Base-by-base conservation (phyloP, 306 rosid genomes). In the Senna tora region DNA sequence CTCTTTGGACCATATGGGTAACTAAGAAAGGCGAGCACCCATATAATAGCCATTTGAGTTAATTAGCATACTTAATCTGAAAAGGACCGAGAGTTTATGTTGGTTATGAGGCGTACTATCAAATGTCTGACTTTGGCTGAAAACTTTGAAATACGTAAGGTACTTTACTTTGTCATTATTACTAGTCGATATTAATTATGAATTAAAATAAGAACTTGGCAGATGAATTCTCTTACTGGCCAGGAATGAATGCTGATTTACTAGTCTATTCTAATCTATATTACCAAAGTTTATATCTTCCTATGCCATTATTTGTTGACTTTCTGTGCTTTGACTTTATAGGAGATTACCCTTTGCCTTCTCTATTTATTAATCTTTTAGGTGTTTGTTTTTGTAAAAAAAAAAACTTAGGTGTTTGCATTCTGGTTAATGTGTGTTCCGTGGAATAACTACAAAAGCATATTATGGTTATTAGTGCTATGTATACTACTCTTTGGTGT, bases 261-360 rank as follows among this genome's bases (percentile, higher is more conserved):
- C 21, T 17, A 14, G 33, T 65, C 20, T 42, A 3, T 22, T 21
- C 5, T 11, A 21, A 54, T 22, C 33, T 11, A 54, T 54, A 21
- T 22, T 6, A 9, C 2, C 1, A 34, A 65, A 25, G 72, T 74
- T 74, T 22, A 43, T 63, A 45, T 42, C 56, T 28, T 36, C 10
- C n/a, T 30, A 13, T 22, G 15, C 20, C 56, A 25, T 46, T 28
- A 41, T 25, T 2, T 32, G 41, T n/a, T n/a, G n/a, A n/a, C n/a
- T n/a, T n/a, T n/a, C 22, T 21, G 17, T 42, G 16, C 16, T 30
- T 50, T 19, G 60, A 67, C 55, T 47, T 34, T 12, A 30, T 6
- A 16, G 22, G 77, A n/a, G 43, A 9, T 55, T 45, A n/a, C 45
- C 28, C 25, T 66, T 62, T 51, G 20, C 63, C 59, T 60, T 50